Conservation (phyloP, 345 rosid genomes). For the Populus pruinosa region DNA sequence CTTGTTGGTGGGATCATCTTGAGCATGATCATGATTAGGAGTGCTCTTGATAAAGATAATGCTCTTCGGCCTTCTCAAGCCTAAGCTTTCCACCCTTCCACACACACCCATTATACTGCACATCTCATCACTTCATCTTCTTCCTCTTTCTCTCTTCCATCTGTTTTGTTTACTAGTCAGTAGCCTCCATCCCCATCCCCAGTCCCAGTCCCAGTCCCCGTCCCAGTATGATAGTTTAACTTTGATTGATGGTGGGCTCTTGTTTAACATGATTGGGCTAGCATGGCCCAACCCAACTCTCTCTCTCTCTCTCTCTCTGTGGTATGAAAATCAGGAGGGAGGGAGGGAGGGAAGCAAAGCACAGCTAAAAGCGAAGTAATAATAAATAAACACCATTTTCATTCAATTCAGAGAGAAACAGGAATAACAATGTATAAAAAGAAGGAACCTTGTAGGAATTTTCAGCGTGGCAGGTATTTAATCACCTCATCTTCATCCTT, state of each 20-base stretch:
- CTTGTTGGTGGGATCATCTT: slow-evolving; percentile 16
- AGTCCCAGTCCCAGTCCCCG: neutral
- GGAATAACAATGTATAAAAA: slow-evolving; percentile 3
- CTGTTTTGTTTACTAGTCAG: neutral
- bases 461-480: slow-evolving; percentile 69
- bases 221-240: too few species aligned
- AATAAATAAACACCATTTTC: too few species aligned
- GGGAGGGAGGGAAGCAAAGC: too few species aligned
- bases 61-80: slow-evolving; percentile 86
- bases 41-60: slow-evolving; percentile 50
- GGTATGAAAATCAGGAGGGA: too few species aligned
- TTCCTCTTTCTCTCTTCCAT: neutral
- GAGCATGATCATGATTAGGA: neutral
- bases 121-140: slow-evolving; percentile 24
- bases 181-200: neutral
- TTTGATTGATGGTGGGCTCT: neutral
- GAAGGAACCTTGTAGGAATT: slow-evolving; percentile 67
- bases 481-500: neutral
- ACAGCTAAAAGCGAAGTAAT: too few species aligned
- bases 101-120: slow-evolving; percentile 81
- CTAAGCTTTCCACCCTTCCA: slow-evolving; percentile 90
- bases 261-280: neutral
- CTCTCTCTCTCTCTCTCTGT: too few species aligned
- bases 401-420: too few species aligned
- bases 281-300: neutral